Percentiles rank a stretch among this genome's conserved stretches.
Evolutionary conservation across 2,329 filamentous ascomycete genomes (phyloP).

Genomic region (Fusarium burgessii): DNA sequence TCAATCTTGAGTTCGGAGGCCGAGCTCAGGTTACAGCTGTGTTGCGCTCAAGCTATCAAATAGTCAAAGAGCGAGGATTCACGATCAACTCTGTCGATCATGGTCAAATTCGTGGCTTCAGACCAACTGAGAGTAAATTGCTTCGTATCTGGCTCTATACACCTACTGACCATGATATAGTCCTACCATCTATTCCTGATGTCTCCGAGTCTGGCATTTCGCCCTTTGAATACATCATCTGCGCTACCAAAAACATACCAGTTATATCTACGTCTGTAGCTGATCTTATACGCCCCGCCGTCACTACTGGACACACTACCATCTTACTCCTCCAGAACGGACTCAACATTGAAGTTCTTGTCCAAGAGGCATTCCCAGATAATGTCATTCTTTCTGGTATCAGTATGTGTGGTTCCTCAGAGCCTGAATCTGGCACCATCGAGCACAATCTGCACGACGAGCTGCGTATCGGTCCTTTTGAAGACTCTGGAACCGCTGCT

Average conservation of each 20-base stretch:
- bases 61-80: constrained; percentile 40
- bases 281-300: constrained; percentile 41
- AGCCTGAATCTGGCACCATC: constrained; percentile 37
- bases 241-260: constrained; percentile 44
- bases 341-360: constrained; percentile 42
- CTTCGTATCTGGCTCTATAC: neutral
- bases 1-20: constrained; percentile 41
- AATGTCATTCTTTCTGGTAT: constrained; percentile 43
- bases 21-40: constrained; percentile 42
- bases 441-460: constrained; percentile 41
- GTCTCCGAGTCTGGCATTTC: constrained; percentile 21
- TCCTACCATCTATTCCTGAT: constrained; percentile 36
- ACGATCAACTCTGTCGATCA: constrained; percentile 44
- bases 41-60: constrained; percentile 42
- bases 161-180: constrained; percentile 22
- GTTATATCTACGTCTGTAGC: constrained; percentile 32
- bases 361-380: constrained; percentile 35
- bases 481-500: constrained; percentile 23
- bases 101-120: constrained; percentile 34
- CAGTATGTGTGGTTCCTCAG: constrained; percentile 44
- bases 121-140: constrained; percentile 38
- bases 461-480: constrained; percentile 40
- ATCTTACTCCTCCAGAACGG: constrained; percentile 45
- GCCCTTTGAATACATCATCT: constrained; percentile 44
- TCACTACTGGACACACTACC: constrained; percentile 32